Conservation (phyloP, 805 yeast species). For the Peterozyma toletana region DNA sequence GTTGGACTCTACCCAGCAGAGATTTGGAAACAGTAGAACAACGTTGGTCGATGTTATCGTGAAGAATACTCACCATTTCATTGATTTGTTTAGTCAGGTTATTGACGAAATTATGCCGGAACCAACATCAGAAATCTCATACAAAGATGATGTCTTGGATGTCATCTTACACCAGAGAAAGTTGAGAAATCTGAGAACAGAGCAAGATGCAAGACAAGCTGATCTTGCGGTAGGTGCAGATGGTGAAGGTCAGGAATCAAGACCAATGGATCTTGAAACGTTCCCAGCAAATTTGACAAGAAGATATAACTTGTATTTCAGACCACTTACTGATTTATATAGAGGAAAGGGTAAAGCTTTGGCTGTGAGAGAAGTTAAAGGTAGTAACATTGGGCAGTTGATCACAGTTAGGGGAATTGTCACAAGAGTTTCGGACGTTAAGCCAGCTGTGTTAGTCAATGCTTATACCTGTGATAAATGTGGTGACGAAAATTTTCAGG, state of each 20-base stretch:
- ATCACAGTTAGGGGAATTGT: slow-evolving; percentile 92
- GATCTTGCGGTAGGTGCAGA: slow-evolving; percentile 23
- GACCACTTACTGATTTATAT: slow-evolving; percentile 52
- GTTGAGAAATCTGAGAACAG: slow-evolving; percentile 69
- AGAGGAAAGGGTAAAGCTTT: slow-evolving; percentile 44
- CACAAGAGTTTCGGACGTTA: slow-evolving; percentile 93
- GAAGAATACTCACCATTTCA: slow-evolving; percentile 71
- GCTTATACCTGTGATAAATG: slow-evolving; percentile 98
- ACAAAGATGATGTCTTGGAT: slow-evolving; percentile 86
- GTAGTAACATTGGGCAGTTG: slow-evolving; percentile 74
- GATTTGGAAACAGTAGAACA: background rate
- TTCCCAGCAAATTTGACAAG: slow-evolving; percentile 87
- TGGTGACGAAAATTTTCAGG: slow-evolving; percentile 95
- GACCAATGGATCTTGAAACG: slow-evolving; percentile 29
- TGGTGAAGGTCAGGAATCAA: slow-evolving; percentile 9
- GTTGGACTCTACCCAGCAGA: slow-evolving; percentile 9
- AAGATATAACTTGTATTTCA: slow-evolving; percentile 80
- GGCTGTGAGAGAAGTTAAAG: slow-evolving; percentile 87
- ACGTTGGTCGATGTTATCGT: slow-evolving; percentile 51
- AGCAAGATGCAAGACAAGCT: slow-evolving; percentile 62
- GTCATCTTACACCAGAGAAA: slow-evolving; percentile 87
- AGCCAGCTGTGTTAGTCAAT: slow-evolving; percentile 83
- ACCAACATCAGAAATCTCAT: slow-evolving; percentile 74
- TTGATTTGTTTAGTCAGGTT: slow-evolving; percentile 67
- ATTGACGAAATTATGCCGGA: slow-evolving; percentile 81